These are phyloP conservation scores for Piper betle DNA, from an alignment of 164 flowering plant species.

Conservation along the genomic window DNA sequence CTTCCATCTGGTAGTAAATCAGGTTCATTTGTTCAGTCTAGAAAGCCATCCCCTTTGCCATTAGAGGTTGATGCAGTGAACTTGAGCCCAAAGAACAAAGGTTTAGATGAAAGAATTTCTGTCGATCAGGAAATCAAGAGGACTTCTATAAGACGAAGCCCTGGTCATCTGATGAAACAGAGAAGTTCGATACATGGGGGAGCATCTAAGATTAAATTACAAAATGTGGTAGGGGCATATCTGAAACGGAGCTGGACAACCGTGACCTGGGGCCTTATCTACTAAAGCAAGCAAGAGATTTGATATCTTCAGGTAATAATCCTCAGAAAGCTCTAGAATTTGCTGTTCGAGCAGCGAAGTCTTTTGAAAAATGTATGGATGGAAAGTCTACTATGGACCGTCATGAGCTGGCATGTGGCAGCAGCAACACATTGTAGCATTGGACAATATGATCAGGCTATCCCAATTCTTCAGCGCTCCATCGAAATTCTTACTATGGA, in stretches of 20 bases:
- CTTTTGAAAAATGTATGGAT: constrained; percentile 59
- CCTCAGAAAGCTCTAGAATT: constrained; percentile 68
- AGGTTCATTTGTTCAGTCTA: constrained; percentile 24
- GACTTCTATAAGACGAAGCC: constrained; percentile 19
- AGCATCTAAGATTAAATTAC: constrained; percentile 15
- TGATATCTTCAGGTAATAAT: constrained; percentile 74
- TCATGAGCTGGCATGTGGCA: constrained; percentile 80
- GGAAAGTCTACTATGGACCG: constrained; percentile 76
- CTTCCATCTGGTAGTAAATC: constrained; percentile 25
- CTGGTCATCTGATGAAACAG: constrained; percentile 32
- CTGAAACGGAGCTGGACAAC: constrained; percentile 41
- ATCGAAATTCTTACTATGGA: constrained; percentile 62
- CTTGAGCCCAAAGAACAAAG: constrained; percentile 32
- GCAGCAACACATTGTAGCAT: constrained; percentile 79
- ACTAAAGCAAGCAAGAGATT: constrained; percentile 75
- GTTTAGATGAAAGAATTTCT: constrained; percentile 37
- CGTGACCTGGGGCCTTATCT: constrained; percentile 75
- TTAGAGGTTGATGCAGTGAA: constrained; percentile 34
- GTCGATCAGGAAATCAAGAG: constrained; percentile 22
- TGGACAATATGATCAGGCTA: constrained; percentile 65
- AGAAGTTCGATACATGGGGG: constrained; percentile 17
- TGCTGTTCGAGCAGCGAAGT: constrained; percentile 70
- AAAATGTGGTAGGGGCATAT: constrained; percentile 28
- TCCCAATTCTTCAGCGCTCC: constrained; percentile 71
- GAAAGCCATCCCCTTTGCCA: constrained; percentile 23